Base-by-base conservation (phyloP, 352 stramenopile genomes). In the Phytopythium delawarense region DNA sequence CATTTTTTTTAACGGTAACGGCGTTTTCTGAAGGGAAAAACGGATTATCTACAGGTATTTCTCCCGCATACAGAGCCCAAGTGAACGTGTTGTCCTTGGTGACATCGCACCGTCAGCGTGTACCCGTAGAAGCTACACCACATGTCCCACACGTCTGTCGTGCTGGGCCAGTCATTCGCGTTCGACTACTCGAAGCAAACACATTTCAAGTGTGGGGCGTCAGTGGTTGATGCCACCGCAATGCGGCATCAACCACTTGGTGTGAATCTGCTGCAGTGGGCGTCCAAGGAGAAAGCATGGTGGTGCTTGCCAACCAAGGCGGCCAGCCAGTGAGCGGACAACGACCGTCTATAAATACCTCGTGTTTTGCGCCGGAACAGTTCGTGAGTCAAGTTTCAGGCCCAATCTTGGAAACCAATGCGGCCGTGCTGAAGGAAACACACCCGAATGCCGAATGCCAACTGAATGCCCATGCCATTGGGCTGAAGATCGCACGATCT, bases 1-100 rank as follows among this genome's bases (percentile, higher is more conserved):
- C 15, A 30, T 25, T 12, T 12, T 40, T 48, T 57, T 62, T 62
- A 40, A 40, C 11, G 11, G 34, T 39, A 57, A 66, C 61, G 60
- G 16, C 32, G 13, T 21, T 57, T 48, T 49, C 53, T 59, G 53
- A 59, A 59, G 53, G 4, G 25, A 45, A 45, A 20, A 45, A n/a
- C 35, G 35, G 13, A 42, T 16, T 18, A 42, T 16, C 9, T 42
- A 42, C 35, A 2, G 35, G 35, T 42, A 42, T 28, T 2, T 28
- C 25, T 28, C 25, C 25, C 25, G 4, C 39, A 45, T 45, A 45
- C 39, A 5, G 16, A 45, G 16, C 16, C 16, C 39, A 45, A 45
- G 39, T 45, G 16, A 40, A 40, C 9, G 35, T 15, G 35, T 40
- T 40, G 35, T 40, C 15, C 13, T 45, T n/a, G 15, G 12, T 42